These are phyloP conservation scores for Adiantum capillusveneris DNA, from an alignment of 75 land plant genomes.

Conservation along the genomic window DNA sequence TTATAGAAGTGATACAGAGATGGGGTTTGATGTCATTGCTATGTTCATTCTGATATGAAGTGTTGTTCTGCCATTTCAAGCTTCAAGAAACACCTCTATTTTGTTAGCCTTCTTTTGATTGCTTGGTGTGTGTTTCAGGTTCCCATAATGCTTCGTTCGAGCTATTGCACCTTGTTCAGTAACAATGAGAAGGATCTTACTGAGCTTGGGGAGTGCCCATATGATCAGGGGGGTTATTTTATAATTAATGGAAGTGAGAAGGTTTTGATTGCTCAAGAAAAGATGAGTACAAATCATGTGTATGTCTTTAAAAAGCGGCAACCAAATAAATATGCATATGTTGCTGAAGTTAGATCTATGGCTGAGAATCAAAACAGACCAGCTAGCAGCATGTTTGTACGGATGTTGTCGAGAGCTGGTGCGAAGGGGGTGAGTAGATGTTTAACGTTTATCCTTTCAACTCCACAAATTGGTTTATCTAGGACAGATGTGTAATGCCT, in stretches of 20 bases:
- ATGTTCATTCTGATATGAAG: too few species aligned
- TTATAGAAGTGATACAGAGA: too few species aligned
- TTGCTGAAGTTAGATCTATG: slow-evolving; percentile 99
- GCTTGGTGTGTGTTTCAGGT: slow-evolving; percentile 39
- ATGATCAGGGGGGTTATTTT: slow-evolving; percentile 98
- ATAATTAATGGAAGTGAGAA: slow-evolving; percentile 99
- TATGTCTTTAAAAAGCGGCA: slow-evolving; percentile 98
- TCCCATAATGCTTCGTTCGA: slow-evolving; percentile 94
- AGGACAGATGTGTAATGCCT: neutral
- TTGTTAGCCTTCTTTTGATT: too few species aligned
- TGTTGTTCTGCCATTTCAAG: too few species aligned
- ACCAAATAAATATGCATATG: slow-evolving; percentile 94
- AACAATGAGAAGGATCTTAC: slow-evolving; percentile 94
- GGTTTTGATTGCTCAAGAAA: slow-evolving; percentile 98
- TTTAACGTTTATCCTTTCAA: neutral
- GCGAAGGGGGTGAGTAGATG: slow-evolving; percentile 72
- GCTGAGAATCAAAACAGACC: slow-evolving; percentile 96
- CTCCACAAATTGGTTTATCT: neutral
- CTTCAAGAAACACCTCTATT: too few species aligned
- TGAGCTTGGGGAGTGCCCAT: slow-evolving; percentile 98
- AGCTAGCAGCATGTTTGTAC: slow-evolving; percentile 97
- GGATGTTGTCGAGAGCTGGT: slow-evolving; percentile 93
- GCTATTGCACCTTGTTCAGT: slow-evolving; percentile 86
- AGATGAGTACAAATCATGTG: slow-evolving; percentile 99
- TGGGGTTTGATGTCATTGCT: too few species aligned